A percentile compares a stretch with the other conserved stretches of the same genome.
Conservation (phyloP, 2,329 filamentous ascomycete genomes). For the Fusarium sp. region DNA sequence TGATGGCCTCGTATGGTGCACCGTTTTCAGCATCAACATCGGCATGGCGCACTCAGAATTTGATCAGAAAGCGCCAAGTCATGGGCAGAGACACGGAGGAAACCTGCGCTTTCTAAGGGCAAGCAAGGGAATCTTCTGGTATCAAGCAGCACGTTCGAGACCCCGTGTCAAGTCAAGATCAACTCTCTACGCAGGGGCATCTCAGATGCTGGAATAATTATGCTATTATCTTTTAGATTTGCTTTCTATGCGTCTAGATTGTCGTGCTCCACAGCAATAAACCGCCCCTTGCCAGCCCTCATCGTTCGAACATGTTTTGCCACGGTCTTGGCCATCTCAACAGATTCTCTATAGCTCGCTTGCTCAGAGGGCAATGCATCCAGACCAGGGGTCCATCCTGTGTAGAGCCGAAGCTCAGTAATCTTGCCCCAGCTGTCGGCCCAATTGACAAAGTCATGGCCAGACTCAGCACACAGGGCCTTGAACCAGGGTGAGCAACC, state of each 20-base stretch:
- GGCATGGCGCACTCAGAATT: constrained; percentile 52
- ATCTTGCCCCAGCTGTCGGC: constrained; percentile 62
- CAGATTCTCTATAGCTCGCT: constrained; percentile 48
- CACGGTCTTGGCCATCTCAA: constrained; percentile 51
- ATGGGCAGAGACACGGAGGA: constrained; percentile 54
- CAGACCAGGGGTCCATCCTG: constrained; percentile 53
- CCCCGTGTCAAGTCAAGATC: constrained; percentile 44
- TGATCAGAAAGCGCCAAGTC: constrained; percentile 48
- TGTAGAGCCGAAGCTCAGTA: constrained; percentile 53
- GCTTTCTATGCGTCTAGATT: constrained; percentile 30
- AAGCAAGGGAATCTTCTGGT: constrained; percentile 30
- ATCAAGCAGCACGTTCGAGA: constrained; percentile 33
- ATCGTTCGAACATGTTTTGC: constrained; percentile 58
- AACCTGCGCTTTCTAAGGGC: constrained; percentile 41
- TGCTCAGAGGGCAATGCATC: constrained; percentile 48
- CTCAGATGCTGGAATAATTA: background rate
- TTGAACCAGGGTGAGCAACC: constrained; percentile 65
- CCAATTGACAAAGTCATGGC: constrained; percentile 63
- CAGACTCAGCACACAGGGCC: constrained; percentile 54
- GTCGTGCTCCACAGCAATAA: constrained; percentile 59
- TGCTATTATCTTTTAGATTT: background rate
- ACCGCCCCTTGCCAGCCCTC: constrained; percentile 58
- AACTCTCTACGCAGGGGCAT: background rate
- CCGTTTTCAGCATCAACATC: constrained; percentile 48
- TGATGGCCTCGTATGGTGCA: constrained; percentile 44